Base-by-base conservation (phyloP, 176 grass and related monocot genomes). In the Panicum miliaceum region DNA sequence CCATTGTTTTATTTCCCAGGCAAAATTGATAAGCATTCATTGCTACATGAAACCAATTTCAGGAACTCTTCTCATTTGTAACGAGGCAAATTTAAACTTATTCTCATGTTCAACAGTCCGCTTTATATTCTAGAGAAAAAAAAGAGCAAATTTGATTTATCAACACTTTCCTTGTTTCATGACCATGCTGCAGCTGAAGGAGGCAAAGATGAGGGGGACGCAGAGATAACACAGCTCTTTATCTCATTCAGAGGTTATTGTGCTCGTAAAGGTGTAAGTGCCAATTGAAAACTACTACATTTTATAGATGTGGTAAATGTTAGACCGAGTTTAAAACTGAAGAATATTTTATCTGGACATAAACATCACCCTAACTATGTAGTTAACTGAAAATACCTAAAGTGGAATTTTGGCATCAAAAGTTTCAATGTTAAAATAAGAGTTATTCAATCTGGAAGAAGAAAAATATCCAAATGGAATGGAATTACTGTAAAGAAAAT, bases 241-340 rank as follows among this genome's bases (percentile, higher is more conserved):
- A 77, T 90, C 47, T 85, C 90, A 14, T 92, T 90, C 68, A 86
- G 92, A 80, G 94, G 94, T 40, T 97, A 94, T 71, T 97, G 92
- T 56, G 94, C 94, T 76, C 92, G 94, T 27, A 97, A 94, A 92
- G 90, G 91, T 85, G 92, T 97, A 85, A 86, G 87, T 57, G 41
- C 4, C 58, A 79, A 82, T 19, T 83, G 40, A 87, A 69, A 29
- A 37, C 38, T 67, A 8, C 38, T 67, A 8, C 18, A 13, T 61
- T 45, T 47, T 62, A 34, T 20, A 54, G n/a, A n/a, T 51, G 13
- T 22, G 48, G 10, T 67, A 85, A 69, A 64, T 64, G 32, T 66
- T 86, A 64, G 67, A 1, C 18, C 18, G 20, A 68, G 62, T 61
- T 63, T 46, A 46, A 47, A 11, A 78, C 37, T 53, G 48, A 14